phyloP scores from a whole-genome alignment of 805 yeast genomes.

The Zygotorulaspora danielsina region DNA sequence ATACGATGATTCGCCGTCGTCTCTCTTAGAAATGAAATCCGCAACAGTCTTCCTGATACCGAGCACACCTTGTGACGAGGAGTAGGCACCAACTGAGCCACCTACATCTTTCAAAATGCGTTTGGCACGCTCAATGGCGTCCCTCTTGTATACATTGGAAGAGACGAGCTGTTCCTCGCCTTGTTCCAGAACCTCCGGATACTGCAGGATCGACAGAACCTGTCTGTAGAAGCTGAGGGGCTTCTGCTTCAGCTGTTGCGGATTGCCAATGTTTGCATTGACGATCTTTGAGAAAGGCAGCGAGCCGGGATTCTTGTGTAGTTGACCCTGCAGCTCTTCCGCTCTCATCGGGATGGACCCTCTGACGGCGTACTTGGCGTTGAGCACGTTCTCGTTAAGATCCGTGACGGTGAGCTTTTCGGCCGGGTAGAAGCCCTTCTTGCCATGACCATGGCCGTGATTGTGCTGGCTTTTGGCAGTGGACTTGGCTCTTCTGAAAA shows the following conservation, averaged over 20 bases:
- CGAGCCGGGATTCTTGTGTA: constrained; percentile 52
- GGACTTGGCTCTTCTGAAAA: constrained; percentile 6
- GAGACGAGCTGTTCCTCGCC: constrained; percentile 18
- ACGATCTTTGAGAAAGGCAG: constrained; percentile 76
- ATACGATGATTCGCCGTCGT: constrained; percentile 63
- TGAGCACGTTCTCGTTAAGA: constrained; percentile 67
- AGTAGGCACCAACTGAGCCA: constrained; percentile 92
- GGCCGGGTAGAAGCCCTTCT: constrained; percentile 29
- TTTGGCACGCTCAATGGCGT: constrained; percentile 71
- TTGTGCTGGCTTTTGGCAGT: constrained; percentile 7
- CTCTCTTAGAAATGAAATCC: constrained; percentile 71
- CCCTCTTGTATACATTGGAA: constrained; percentile 46
- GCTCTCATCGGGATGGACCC: constrained; percentile 93
- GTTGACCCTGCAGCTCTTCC: constrained; percentile 64
- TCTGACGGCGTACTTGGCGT: constrained; percentile 94
- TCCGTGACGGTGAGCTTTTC: constrained; percentile 43
- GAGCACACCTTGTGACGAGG: constrained; percentile 84
- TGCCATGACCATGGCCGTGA: constrained; percentile 5
- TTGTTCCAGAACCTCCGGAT: constrained; percentile 59
- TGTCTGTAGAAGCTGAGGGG: constrained; percentile 96
- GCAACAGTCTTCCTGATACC: constrained; percentile 76
- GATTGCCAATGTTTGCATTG: constrained; percentile 94
- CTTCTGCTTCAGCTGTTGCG: constrained; percentile 91
- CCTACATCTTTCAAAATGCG: constrained; percentile 51
- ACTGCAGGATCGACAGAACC: constrained; percentile 79